A percentile compares a stretch with the other conserved stretches of the same genome.
phyloP scores from a whole-genome alignment of 2,329 filamentous ascomycete species.

The Monosporascus sp. region DNA sequence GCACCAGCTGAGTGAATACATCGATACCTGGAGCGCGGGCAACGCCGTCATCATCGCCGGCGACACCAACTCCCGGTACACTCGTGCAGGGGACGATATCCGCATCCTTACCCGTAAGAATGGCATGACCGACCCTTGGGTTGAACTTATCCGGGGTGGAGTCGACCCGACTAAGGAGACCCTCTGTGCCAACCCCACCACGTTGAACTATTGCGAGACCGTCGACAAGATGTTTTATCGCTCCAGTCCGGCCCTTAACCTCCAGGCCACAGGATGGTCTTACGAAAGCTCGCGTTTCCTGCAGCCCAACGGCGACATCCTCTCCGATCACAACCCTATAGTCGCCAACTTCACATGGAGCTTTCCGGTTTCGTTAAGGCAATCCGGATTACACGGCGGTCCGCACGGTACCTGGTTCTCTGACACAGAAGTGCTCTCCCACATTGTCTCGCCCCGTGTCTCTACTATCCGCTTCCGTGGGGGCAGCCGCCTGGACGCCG shows the following conservation, averaged over 20 bases:
- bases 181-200: slow-evolving; percentile 54
- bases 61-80: slow-evolving; percentile 62
- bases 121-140: slow-evolving; percentile 53
- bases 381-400: slow-evolving; percentile 43
- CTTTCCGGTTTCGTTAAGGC: slow-evolving; percentile 30
- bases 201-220: slow-evolving; percentile 52
- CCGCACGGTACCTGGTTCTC: slow-evolving; percentile 49
- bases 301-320: slow-evolving; percentile 47
- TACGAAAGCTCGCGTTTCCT: slow-evolving; percentile 55
- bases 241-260: slow-evolving; percentile 37
- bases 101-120: slow-evolving; percentile 44
- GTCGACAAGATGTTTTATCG: slow-evolving; percentile 64
- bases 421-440: slow-evolving; percentile 38
- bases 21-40: slow-evolving; percentile 48
- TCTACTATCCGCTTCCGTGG: slow-evolving; percentile 41
- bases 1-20: slow-evolving; percentile 53
- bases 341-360: slow-evolving; percentile 47
- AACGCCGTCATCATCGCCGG: slow-evolving; percentile 60
- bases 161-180: slow-evolving; percentile 37
- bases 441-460: slow-evolving; percentile 26
- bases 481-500: slow-evolving; percentile 42
- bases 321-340: slow-evolving; percentile 62
- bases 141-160: slow-evolving; percentile 46
- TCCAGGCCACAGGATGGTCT: slow-evolving; percentile 43
- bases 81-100: slow-evolving; percentile 47